These are phyloP conservation scores for Chaetomiaceae sp. DNA, from an alignment of 2,329 filamentous ascomycete genomes.

Conservation along the genomic window DNA sequence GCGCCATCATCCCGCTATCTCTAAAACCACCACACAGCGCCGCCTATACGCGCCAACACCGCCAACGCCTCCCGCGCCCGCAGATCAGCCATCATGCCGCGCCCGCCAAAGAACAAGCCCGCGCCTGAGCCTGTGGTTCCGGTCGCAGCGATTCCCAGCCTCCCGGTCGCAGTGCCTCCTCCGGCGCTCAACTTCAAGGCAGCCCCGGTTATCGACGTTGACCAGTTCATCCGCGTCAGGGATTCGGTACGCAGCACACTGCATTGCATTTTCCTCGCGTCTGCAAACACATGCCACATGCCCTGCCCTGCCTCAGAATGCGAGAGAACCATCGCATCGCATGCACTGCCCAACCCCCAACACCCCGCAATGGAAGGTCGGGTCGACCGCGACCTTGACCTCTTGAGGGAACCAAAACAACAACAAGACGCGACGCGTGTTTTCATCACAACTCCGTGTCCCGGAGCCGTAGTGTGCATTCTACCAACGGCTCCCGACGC, in stretches of 20 bases:
- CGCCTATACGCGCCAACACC: too few relatives aligned
- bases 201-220: constrained; percentile 55
- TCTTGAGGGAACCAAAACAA: too few relatives aligned
- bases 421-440: too few relatives aligned
- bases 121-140: constrained; percentile 15
- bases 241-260: constrained; percentile 63
- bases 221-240: constrained; percentile 74
- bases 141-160: constrained; percentile 23
- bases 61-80: constrained; percentile 18
- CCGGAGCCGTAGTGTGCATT: too few relatives aligned
- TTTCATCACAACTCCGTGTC: too few relatives aligned
- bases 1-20: constrained; percentile 17
- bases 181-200: constrained; percentile 20
- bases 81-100: constrained; percentile 37
- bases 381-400: too few relatives aligned
- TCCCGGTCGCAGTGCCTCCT: constrained; percentile 5
- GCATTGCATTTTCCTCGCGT: constrained; percentile 6
- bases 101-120: constrained; percentile 40
- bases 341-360: background rate
- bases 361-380: too few relatives aligned
- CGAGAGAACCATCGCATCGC: background rate
- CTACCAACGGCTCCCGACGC: too few relatives aligned
- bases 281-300: constrained; percentile 1
- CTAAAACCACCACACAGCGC: too few relatives aligned
- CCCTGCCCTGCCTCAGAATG: too few relatives aligned